phyloP scores from a whole-genome alignment of 805 yeast species.

The Yamadazyma endophytica region DNA sequence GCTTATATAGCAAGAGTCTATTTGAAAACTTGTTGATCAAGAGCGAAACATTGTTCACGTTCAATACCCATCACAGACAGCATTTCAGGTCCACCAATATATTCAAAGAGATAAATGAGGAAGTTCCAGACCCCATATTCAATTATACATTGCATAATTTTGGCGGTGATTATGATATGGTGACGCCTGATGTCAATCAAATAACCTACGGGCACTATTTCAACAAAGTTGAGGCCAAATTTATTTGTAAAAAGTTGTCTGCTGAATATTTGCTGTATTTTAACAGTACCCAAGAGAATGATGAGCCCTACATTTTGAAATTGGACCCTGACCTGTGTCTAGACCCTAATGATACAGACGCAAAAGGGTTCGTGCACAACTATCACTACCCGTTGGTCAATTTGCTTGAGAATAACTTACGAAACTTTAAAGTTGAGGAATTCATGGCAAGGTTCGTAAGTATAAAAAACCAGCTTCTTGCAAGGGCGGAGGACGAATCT shows the following conservation, averaged over 20 bases:
- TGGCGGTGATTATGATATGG: background rate
- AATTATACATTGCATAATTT: constrained; percentile 2
- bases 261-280: background rate
- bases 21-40: constrained; percentile 1
- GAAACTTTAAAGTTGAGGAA: constrained; percentile 4
- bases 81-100: constrained; percentile 10
- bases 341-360: constrained; percentile 6
- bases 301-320: background rate
- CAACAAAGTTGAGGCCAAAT: background rate
- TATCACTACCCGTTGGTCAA: constrained; percentile 3
- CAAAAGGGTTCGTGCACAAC: constrained; percentile 1
- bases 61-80: constrained; percentile 14
- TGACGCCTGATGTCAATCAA: background rate
- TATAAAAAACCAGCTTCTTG: no score
- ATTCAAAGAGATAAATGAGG: background rate
- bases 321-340: constrained; percentile 5
- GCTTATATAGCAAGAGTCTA: constrained; percentile 3
- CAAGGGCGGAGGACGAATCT: no score
- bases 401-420: constrained; percentile 4
- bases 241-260: background rate
- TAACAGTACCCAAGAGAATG: background rate
- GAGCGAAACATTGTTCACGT: constrained; percentile 3
- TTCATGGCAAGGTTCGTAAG: constrained; percentile 4
- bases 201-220: background rate
- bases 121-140: constrained; percentile 2